Percentiles rank a stretch among this genome's conserved stretches.
phyloP scores from a whole-genome alignment of 148 eudicot genomes.

The Polygonum maritimum region DNA sequence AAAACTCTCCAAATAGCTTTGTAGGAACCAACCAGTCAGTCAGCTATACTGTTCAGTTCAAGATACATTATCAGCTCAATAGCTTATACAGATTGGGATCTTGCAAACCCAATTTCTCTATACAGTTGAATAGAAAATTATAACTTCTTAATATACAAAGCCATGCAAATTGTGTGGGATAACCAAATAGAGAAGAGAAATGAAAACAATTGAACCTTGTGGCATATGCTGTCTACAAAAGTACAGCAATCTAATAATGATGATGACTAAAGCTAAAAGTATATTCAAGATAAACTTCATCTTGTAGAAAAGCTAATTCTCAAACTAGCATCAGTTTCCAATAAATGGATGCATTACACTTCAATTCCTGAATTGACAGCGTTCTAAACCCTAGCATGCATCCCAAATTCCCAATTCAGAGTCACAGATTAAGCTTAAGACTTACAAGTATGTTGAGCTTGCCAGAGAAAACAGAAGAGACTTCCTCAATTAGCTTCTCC shows the following conservation, averaged over 20 bases:
- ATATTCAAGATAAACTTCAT: not conserved
- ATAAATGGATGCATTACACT: not conserved
- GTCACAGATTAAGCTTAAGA: not conserved
- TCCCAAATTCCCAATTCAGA: not conserved
- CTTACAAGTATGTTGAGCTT: slow-evolving; percentile 86
- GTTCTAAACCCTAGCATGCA: not conserved
- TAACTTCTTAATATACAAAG: not conserved
- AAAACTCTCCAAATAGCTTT: not conserved
- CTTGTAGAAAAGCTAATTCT: not conserved
- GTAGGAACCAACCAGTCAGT: not conserved
- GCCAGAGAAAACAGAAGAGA: slow-evolving; percentile 52
- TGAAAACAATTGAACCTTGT: not conserved
- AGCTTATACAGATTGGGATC: not conserved
- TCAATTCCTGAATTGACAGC: not conserved
- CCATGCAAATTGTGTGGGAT: not conserved
- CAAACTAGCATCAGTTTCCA: not conserved
- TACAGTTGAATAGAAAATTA: not conserved
- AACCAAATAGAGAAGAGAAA: not conserved
- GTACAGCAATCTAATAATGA: not conserved
- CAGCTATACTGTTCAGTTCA: not conserved
- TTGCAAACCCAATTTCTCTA: not conserved
- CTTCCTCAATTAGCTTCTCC: slow-evolving; percentile 42
- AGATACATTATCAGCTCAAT: not conserved
- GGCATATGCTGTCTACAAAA: not conserved
- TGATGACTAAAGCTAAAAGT: not conserved